These are phyloP conservation scores for Byssochlamys sp. DNA, from an alignment of 2,329 filamentous ascomycete species.

Conservation along the genomic window DNA sequence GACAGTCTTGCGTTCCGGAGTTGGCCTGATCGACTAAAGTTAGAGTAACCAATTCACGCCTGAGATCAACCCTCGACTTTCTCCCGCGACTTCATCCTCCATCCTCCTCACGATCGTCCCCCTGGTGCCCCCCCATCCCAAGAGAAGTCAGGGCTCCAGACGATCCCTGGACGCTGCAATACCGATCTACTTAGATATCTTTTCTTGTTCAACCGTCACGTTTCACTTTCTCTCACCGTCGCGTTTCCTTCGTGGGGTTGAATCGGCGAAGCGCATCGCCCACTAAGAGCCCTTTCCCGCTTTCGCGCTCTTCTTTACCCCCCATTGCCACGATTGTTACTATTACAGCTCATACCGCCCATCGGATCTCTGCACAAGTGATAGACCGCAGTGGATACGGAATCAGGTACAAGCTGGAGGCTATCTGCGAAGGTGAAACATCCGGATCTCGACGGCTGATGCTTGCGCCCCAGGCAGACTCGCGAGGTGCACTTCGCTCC, in stretches of 20 bases:
- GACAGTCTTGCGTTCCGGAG: not conserved
- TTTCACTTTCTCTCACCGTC: not conserved
- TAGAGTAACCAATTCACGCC: not conserved
- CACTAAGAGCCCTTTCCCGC: not conserved
- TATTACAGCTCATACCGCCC: not conserved
- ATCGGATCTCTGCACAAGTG: not conserved
- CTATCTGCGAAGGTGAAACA: not conserved
- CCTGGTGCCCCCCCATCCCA: not conserved
- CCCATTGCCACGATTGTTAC: not conserved
- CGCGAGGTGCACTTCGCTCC: constrained; percentile 6
- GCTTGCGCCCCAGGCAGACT: constrained; percentile 1
- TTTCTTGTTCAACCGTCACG: not conserved
- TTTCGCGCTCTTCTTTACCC: not conserved
- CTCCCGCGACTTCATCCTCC: not conserved
- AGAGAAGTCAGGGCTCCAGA: not conserved
- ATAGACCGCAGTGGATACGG: not conserved
- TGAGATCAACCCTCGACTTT: not conserved
- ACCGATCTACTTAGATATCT: not conserved
- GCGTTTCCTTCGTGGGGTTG: not conserved
- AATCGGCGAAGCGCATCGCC: not conserved
- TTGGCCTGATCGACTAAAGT: not conserved
- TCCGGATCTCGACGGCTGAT: not conserved
- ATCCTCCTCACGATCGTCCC: not conserved
- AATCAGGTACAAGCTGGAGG: not conserved
- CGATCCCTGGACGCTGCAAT: not conserved